A percentile compares a stretch with the other conserved stretches of the same genome.
phyloP scores from a whole-genome alignment of 306 rosid species.

The Sindora glabra region DNA sequence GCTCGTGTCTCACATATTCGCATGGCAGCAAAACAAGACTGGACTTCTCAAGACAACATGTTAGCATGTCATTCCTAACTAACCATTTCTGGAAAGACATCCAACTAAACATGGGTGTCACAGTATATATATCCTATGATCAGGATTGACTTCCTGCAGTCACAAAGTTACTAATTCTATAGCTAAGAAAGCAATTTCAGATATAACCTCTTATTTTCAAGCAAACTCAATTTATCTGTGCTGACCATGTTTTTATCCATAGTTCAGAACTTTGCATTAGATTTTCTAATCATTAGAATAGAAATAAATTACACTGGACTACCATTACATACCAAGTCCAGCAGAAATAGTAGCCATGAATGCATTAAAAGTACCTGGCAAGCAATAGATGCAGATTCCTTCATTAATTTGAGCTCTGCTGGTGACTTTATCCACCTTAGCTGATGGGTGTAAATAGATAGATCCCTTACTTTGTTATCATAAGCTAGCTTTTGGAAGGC shows the following conservation, averaged over 20 bases:
- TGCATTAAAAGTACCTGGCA: conserved; percentile 62
- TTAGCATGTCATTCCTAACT: no score
- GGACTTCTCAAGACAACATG: no score
- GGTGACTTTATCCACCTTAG: conserved; percentile 78
- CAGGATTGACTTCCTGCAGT: not conserved
- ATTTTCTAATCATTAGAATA: not conserved
- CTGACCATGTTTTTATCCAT: not conserved
- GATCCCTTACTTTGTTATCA: conserved; percentile 43
- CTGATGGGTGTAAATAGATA: conserved; percentile 52
- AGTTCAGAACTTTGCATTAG: not conserved
- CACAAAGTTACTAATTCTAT: not conserved
- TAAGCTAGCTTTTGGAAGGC: conserved; percentile 49
- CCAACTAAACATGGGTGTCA: not conserved
- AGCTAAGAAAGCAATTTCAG: not conserved
- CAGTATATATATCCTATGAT: not conserved
- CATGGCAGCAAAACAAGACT: no score
- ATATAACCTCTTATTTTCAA: not conserved
- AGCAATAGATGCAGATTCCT: conserved; percentile 84
- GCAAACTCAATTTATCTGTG: no score
- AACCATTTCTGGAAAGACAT: not conserved
- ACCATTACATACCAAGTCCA: not conserved
- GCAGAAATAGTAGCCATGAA: not conserved
- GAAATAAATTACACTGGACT: not conserved
- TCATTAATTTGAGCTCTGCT: conserved; percentile 86
- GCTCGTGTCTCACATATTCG: no score